These are phyloP conservation scores for Vishniacozyma victoriae DNA, from an alignment of 768 basidiomycete genomes.

Conservation along the genomic window DNA sequence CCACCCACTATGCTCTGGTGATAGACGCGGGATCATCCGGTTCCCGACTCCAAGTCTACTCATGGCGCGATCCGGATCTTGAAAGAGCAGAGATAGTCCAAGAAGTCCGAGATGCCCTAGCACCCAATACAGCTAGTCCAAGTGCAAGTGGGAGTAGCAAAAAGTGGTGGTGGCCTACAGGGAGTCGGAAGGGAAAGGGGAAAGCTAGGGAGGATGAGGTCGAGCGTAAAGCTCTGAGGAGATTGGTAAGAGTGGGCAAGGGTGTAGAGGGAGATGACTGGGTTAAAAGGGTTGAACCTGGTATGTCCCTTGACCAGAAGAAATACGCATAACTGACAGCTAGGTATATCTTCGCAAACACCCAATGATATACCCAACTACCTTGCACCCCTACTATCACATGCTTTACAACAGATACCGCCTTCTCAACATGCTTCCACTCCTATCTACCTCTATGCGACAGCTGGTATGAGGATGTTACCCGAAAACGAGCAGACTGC, in stretches of 20 bases:
- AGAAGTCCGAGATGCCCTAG: constrained; percentile 44
- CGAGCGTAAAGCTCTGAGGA: constrained; percentile 42
- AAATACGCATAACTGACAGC: background rate
- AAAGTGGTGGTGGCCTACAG: constrained; percentile 42
- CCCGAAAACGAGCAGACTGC: constrained; percentile 61
- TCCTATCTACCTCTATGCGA: constrained; percentile 88
- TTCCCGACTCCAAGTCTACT: constrained; percentile 91
- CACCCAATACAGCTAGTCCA: constrained; percentile 39
- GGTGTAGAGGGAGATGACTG: constrained; percentile 80
- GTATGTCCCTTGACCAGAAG: constrained; percentile 53
- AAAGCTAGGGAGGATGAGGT: constrained; percentile 51
- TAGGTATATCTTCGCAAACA: constrained; percentile 82
- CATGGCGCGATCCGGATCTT: constrained; percentile 78
- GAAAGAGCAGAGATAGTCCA: constrained; percentile 54
- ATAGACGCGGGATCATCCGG: constrained; percentile 99
- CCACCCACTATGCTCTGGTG: constrained; percentile 56
- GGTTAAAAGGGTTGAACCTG: constrained; percentile 88
- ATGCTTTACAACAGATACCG: constrained; percentile 76
- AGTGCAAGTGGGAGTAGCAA: constrained; percentile 37
- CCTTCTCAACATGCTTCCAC: constrained; percentile 78
- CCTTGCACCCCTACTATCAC: constrained; percentile 72
- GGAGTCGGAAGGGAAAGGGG: constrained; percentile 58
- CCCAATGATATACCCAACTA: constrained; percentile 68
- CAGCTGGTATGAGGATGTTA: constrained; percentile 93
- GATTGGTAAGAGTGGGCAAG: constrained; percentile 81